These are phyloP conservation scores for Talaromyces islandicus DNA, from an alignment of 2,329 filamentous ascomycete species.

Conservation along the genomic window DNA sequence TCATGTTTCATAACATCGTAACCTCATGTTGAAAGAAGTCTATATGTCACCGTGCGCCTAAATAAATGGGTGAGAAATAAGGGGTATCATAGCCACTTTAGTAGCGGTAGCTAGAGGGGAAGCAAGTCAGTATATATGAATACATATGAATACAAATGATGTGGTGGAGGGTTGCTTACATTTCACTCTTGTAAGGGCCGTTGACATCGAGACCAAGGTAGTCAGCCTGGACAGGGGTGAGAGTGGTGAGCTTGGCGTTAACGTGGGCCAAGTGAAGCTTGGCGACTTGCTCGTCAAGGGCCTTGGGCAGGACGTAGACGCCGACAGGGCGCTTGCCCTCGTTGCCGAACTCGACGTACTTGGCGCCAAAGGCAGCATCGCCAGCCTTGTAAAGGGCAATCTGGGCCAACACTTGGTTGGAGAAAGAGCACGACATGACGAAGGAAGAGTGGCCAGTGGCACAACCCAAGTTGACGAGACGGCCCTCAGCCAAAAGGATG, in stretches of 20 bases:
- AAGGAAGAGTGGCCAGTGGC: slow-evolving; percentile 99
- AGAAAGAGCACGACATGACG: slow-evolving; percentile 99
- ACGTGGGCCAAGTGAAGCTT: slow-evolving; percentile 87
- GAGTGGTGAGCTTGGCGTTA: slow-evolving; percentile 87
- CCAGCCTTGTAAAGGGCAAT: slow-evolving; percentile 95
- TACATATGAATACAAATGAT: not conserved
- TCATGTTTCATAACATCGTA: slow-evolving; percentile 55
- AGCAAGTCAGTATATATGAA: slow-evolving; percentile 11
- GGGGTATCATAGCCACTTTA: slow-evolving; percentile 41
- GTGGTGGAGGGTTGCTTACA: slow-evolving; percentile 48
- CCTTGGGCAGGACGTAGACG: slow-evolving; percentile 97
- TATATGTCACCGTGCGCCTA: slow-evolving; percentile 33
- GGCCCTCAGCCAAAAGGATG: slow-evolving; percentile 96
- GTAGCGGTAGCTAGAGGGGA: slow-evolving; percentile 55
- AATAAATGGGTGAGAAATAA: slow-evolving; percentile 20
- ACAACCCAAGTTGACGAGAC: slow-evolving; percentile 98
- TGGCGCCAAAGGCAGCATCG: slow-evolving; percentile 79
- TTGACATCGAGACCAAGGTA: slow-evolving; percentile 82
- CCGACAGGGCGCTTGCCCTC: slow-evolving; percentile 82
- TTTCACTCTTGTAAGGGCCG: slow-evolving; percentile 95
- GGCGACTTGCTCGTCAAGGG: slow-evolving; percentile 97
- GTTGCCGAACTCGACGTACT: slow-evolving; percentile 95
- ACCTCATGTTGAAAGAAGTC: slow-evolving; percentile 52
- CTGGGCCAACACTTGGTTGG: slow-evolving; percentile 99
- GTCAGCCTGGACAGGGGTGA: slow-evolving; percentile 82